phyloP scores from a whole-genome alignment of 441 rosid species.

The Corymbia citriodora region DNA sequence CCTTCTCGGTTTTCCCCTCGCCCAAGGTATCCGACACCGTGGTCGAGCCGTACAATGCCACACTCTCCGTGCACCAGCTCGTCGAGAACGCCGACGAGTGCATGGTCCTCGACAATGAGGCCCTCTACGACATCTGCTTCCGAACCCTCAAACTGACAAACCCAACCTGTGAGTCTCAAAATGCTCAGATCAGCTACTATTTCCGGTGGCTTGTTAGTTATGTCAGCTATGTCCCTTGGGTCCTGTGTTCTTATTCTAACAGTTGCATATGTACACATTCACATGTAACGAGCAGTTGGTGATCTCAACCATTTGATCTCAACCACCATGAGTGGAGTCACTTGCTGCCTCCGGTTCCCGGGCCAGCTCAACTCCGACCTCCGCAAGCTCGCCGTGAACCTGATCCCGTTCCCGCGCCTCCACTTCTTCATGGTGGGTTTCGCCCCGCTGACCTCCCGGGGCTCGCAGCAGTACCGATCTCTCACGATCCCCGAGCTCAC shows the following conservation, averaged over 20 bases:
- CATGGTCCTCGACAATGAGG: conserved; percentile 44
- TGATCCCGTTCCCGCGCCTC: conserved; percentile 48
- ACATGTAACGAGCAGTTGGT: conserved; percentile 20
- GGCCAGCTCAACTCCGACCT: conserved; percentile 49
- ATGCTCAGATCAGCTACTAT: background rate
- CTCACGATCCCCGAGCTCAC: conserved; percentile 46
- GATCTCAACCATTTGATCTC: conserved; percentile 50
- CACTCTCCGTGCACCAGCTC: conserved; percentile 45
- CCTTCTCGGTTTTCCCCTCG: conserved; percentile 44
- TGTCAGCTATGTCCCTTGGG: background rate
- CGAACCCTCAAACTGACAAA: conserved; percentile 42
- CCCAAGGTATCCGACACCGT: conserved; percentile 47
- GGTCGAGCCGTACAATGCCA: conserved; percentile 47
- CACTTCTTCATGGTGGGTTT: conserved; percentile 56
- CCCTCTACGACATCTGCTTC: conserved; percentile 45
- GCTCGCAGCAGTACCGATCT: conserved; percentile 43
- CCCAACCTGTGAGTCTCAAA: conserved; percentile 36
- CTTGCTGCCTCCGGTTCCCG: conserved; percentile 53
- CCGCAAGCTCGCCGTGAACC: conserved; percentile 40
- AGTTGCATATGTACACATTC: background rate
- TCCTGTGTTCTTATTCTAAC: background rate
- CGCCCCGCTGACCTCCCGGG: conserved; percentile 41
- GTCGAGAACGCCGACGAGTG: conserved; percentile 51
- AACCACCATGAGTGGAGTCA: conserved; percentile 49
- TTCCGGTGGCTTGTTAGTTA: background rate